phyloP scores from a whole-genome alignment of 2,329 filamentous ascomycete genomes.

The Hymenoscyphus fructigenus region DNA sequence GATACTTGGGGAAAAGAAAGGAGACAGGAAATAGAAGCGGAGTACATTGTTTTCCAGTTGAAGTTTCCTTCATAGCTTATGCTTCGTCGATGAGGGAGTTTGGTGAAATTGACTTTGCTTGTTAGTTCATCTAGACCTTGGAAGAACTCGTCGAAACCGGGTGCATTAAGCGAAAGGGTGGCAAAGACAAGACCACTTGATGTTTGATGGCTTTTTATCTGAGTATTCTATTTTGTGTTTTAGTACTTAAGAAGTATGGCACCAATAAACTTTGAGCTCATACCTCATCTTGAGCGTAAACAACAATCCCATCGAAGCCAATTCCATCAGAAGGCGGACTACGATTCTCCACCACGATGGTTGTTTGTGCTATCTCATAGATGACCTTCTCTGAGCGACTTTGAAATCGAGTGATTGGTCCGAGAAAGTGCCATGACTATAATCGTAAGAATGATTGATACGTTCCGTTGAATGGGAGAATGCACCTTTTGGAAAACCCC shows the following conservation, averaged over 20 bases:
- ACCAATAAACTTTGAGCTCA: background rate
- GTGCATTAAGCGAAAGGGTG: slow-evolving; percentile 48
- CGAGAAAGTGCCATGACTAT: slow-evolving; percentile 53
- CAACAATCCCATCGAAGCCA: slow-evolving; percentile 40
- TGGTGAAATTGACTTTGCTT: slow-evolving; percentile 52
- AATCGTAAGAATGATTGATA: background rate
- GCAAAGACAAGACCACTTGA: slow-evolving; percentile 53
- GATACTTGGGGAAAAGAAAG: background rate
- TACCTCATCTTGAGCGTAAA: slow-evolving; percentile 34
- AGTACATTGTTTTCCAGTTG: slow-evolving; percentile 59
- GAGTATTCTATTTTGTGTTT: slow-evolving; percentile 24
- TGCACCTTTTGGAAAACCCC: slow-evolving; percentile 49
- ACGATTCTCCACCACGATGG: slow-evolving; percentile 41
- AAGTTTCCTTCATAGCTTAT: slow-evolving; percentile 56
- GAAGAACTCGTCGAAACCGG: slow-evolving; percentile 53
- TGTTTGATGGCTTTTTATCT: slow-evolving; percentile 41
- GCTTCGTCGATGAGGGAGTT: slow-evolving; percentile 50
- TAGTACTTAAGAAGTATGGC: background rate
- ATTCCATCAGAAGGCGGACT: slow-evolving; percentile 24
- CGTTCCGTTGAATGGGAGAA: background rate
- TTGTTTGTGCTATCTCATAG: slow-evolving; percentile 51
- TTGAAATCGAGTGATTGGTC: slow-evolving; percentile 51
- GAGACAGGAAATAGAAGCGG: background rate
- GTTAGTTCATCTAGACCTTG: slow-evolving; percentile 50
- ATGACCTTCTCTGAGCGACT: slow-evolving; percentile 41